phyloP scores from a whole-genome alignment of 23 red algal genomes.

The Cyanidiococcus yangmingshanensis region DNA sequence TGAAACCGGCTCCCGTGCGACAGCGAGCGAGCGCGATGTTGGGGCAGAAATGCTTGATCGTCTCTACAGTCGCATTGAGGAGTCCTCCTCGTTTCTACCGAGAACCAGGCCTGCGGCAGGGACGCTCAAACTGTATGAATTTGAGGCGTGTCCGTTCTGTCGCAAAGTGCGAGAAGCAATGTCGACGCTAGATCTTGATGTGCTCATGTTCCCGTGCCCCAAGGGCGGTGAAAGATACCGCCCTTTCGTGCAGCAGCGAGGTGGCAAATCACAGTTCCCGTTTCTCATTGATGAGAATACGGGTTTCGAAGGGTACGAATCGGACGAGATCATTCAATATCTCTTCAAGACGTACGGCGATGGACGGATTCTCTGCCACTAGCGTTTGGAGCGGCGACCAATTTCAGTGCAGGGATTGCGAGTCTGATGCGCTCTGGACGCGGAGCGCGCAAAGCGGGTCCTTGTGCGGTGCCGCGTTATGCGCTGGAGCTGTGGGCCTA shows the following conservation, averaged over 20 bases:
- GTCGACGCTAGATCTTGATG: conserved; percentile 70
- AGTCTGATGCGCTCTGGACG: conserved; percentile 25
- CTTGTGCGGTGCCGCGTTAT: conserved; percentile 28
- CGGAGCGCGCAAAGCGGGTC: conserved; percentile 25
- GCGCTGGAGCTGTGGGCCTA: conserved; percentile 73
- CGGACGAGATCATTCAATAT: conserved; percentile 74
- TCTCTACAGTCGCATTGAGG: conserved; percentile 43
- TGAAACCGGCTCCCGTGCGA: background rate
- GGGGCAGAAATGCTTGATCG: conserved; percentile 1
- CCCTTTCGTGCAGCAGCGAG: conserved; percentile 38
- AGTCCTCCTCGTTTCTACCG: conserved; percentile 58
- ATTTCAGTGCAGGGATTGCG: conserved; percentile 43
- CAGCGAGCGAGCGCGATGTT: background rate
- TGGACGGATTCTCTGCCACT: conserved; percentile 43
- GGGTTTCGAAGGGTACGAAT: conserved; percentile 67
- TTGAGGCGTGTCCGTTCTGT: conserved; percentile 85
- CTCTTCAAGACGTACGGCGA: conserved; percentile 75
- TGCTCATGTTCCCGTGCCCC: conserved; percentile 68
- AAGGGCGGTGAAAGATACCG: conserved; percentile 56
- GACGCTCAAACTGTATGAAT: conserved; percentile 65
- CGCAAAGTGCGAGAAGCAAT: conserved; percentile 75
- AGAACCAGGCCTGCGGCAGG: conserved; percentile 34
- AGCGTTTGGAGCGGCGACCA: conserved; percentile 30
- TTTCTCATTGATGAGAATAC: conserved; percentile 86
- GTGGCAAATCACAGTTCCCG: conserved; percentile 79